Evolutionary conservation across 257 asterid genomes (phyloP).

Genomic region (Rubia yunnanensis): DNA sequence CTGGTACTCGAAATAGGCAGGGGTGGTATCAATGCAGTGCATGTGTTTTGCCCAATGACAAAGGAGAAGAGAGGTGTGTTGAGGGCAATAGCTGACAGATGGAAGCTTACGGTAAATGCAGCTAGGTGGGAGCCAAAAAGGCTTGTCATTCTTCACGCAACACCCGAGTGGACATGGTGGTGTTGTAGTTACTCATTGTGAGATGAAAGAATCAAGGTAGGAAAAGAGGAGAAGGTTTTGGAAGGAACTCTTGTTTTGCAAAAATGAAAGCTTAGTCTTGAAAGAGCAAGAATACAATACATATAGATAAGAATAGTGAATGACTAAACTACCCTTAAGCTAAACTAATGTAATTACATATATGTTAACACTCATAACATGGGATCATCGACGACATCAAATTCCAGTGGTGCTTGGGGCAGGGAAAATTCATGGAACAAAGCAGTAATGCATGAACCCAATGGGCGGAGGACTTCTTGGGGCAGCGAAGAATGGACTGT

Average conservation of each 20-base stretch:
- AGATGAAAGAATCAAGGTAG: no score
- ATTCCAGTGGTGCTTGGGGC: constrained; percentile 44
- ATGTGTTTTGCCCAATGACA: constrained; percentile 75
- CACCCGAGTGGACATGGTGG: constrained; percentile 87
- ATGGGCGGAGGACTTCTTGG: constrained; percentile 51
- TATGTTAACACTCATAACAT: no score
- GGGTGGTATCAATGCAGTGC: constrained; percentile 67
- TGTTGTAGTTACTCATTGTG: constrained; percentile 36
- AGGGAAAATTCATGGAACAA: constrained; percentile 75
- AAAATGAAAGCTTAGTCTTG: no score
- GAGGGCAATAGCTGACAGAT: constrained; percentile 82
- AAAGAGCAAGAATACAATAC: no score
- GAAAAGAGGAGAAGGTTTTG: no score
- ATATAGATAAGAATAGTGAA: no score
- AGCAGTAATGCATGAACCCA: constrained; percentile 51
- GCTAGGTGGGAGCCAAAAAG: constrained; percentile 99
- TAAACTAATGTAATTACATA: no score
- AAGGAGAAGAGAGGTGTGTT: constrained; percentile 87
- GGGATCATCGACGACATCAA: constrained; percentile 22
- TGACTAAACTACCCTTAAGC: no score
- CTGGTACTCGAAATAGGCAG: constrained; percentile 77
- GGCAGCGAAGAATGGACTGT: constrained; percentile 57
- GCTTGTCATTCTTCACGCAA: constrained; percentile 63
- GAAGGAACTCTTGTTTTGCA: no score
- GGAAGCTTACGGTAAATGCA: constrained; percentile 81